A percentile compares a stretch with the other conserved stretches of the same genome.
These are phyloP conservation scores for Picea glauca DNA, from an alignment of 75 land plant species.

Conservation along the genomic window DNA sequence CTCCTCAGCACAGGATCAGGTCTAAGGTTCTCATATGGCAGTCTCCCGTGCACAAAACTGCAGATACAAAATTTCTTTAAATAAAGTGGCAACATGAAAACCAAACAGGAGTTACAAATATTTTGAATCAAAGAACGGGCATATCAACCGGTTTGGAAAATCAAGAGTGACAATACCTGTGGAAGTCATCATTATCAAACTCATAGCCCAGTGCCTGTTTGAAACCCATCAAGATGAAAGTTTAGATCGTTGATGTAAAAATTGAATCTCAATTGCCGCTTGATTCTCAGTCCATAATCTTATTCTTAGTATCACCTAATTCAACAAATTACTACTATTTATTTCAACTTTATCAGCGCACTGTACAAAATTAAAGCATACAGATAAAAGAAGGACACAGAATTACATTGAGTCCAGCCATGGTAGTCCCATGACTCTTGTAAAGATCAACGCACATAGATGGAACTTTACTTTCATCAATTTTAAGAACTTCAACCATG, in stretches of 20 bases:
- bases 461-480: conserved; percentile 61
- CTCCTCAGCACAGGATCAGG: conserved; percentile 70
- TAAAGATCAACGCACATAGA: conserved; percentile 67
- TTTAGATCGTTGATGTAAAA: background rate
- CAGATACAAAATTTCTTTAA: background rate
- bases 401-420: conserved; percentile 86
- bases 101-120: background rate
- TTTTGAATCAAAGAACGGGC: too few species aligned
- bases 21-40: conserved; percentile 73
- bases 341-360: too few species aligned
- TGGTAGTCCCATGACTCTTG: conserved; percentile 69
- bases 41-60: conserved; percentile 75
- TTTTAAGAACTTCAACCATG: conserved; percentile 63
- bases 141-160: too few species aligned
- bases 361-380: too few species aligned
- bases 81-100: background rate
- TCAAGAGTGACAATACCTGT: conserved; percentile 26
- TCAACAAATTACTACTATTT: too few species aligned
- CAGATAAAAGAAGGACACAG: background rate
- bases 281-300: too few species aligned
- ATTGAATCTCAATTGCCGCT: too few species aligned
- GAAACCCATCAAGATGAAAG: background rate
- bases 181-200: conserved; percentile 82
- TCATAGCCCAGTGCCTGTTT: conserved; percentile 65
- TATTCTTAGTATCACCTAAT: too few species aligned